Evolutionary conservation across 73 alveolate genomes (phyloP).

Genomic region (Stentor roeselii): DNA sequence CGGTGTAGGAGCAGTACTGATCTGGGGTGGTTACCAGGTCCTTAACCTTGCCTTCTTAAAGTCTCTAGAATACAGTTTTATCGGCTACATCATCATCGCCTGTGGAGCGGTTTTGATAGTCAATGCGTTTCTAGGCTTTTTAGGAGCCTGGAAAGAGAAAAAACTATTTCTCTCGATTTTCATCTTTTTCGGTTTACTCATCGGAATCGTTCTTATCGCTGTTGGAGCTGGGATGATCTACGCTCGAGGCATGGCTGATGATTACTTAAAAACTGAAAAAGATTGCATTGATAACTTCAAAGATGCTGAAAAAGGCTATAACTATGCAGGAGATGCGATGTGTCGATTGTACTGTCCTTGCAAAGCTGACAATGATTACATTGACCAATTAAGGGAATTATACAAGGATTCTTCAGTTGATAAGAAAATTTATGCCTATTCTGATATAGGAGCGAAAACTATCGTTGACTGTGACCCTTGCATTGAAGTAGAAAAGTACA

Average conservation of each 20-base stretch:
- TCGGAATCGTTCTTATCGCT: not conserved
- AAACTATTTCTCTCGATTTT: not conserved
- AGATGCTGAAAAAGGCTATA: not conserved
- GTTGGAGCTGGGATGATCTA: not conserved
- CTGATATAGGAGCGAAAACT: not conserved
- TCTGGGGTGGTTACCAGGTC: slow-evolving; percentile 9
- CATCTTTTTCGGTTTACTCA: not conserved
- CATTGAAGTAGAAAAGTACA: too few species aligned
- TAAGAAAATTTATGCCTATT: not conserved
- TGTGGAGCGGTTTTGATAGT: slow-evolving; percentile 22
- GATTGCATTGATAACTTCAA: not conserved
- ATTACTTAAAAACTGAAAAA: not conserved
- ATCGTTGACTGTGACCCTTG: not conserved
- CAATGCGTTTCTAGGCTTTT: not conserved
- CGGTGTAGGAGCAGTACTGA: slow-evolving; percentile 15
- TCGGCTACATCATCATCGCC: slow-evolving; percentile 22
- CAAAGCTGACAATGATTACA: not conserved
- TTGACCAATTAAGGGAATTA: too few species aligned
- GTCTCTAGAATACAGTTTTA: not conserved
- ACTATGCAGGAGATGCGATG: not conserved
- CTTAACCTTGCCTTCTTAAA: not conserved
- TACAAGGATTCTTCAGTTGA: too few species aligned
- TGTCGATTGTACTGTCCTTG: slow-evolving; percentile 19
- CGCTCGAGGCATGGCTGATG: not conserved
- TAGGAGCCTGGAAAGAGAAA: not conserved